phyloP scores from a whole-genome alignment of 257 asterid genomes.

The Rehmannia glutinosa region DNA sequence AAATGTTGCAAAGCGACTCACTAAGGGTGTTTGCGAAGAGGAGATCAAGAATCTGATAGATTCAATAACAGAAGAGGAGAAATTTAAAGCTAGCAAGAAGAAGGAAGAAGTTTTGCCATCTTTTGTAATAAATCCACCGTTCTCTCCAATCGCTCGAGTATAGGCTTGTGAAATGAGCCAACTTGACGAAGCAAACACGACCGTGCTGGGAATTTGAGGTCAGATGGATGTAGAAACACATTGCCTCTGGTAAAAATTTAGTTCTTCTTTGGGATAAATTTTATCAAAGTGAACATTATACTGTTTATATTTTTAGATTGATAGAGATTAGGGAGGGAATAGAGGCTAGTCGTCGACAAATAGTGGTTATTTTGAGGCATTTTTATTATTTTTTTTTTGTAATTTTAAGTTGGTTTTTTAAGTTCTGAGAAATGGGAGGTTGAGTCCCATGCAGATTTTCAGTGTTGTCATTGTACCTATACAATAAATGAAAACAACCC shows the following conservation, averaged over 20 bases:
- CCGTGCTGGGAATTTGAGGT: too few species aligned
- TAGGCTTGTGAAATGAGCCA: constrained; percentile 25
- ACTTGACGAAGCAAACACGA: not conserved
- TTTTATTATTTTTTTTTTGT: constrained; percentile 25
- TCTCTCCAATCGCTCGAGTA: constrained; percentile 84
- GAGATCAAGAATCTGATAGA: constrained; percentile 49
- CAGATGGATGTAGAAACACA: not conserved
- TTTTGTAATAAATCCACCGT: constrained; percentile 71
- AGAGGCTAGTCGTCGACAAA: constrained; percentile 4
- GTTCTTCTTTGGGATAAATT: too few species aligned
- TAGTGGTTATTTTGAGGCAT: constrained; percentile 6
- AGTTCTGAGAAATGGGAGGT: too few species aligned
- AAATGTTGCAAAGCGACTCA: constrained; percentile 48
- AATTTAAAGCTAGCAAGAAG: constrained; percentile 32
- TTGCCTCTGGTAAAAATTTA: not conserved
- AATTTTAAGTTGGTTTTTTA: constrained; percentile 25
- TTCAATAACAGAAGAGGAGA: constrained; percentile 51
- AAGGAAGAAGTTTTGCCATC: constrained; percentile 54
- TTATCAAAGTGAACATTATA: constrained; percentile 6
- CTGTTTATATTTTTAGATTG: constrained; percentile 28
- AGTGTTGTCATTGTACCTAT: constrained; percentile 11
- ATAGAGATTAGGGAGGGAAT: constrained; percentile 22
- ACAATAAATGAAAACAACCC: constrained; percentile 6
- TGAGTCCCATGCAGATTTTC: not conserved
- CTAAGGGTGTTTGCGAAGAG: constrained; percentile 49